Base-by-base conservation (phyloP, 495 filamentous ascomycete genomes). In the Podospora didyma region DNA sequence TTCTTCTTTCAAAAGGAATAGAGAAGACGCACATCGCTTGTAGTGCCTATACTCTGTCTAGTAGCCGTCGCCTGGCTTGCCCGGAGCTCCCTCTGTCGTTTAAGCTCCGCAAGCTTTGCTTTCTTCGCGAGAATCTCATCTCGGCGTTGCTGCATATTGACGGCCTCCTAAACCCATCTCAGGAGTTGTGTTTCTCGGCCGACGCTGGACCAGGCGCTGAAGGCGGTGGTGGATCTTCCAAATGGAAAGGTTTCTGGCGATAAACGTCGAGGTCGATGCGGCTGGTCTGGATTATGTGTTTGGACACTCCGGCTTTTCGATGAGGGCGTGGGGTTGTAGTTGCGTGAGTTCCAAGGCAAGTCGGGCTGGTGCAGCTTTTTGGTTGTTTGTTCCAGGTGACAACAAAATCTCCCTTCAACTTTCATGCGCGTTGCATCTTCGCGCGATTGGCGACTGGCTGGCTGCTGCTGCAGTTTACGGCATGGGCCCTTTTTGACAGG, bases 51-150 rank as follows among this genome's bases (percentile, higher is more conserved):
- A 64, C 83, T 88, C 61, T 82, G 81, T 52, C 89, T 80, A 49
- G 75, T 48, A 16, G 59, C 79, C 41, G 77, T 80, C 61, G 86
- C 82, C 69, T 94, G 90, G 69, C 79, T 87, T 58, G 86, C 82
- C 48, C 92, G 81, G 46, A 91, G 76, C 70, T 93, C 89, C 60
- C 92, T 84, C 67, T 96, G 92, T 54, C 89, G 84, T 73, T 96
- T 96, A 61, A 99, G 82, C 79, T 97, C 95, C 24, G 87, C 92
- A 62, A 99, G 90, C 78, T 89, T 96, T 28, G 91, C 92, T 75
- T 86, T 87, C 75, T 97, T 99, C 59, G 89, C 90, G 46, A 90
- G 75, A 64, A 99, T 95, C 76, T 97, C 94, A 75, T 94, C 91
- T 75, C 87, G 87, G 59, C 92, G 86, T 77, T 90, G 86, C 75